phyloP scores from a whole-genome alignment of 2,329 filamentous ascomycete genomes.

The Exophiala calicioides region DNA sequence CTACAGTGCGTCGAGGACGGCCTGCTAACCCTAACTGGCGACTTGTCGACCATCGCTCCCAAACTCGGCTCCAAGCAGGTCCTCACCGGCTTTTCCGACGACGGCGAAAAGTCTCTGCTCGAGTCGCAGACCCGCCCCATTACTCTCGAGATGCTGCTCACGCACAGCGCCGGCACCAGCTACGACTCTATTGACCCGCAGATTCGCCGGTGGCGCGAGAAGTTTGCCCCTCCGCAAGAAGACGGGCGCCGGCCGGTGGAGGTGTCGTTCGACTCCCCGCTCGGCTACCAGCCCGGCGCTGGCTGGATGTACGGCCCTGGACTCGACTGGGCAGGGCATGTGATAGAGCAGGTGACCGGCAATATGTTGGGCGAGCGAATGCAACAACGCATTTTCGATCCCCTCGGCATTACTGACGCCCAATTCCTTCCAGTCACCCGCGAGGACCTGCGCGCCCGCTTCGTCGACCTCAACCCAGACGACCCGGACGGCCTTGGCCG shows the following conservation, averaged over 20 bases:
- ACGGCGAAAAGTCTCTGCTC: conserved; percentile 36
- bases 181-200: conserved; percentile 16
- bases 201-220: conserved; percentile 28
- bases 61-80: conserved; percentile 52
- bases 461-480: conserved; percentile 43
- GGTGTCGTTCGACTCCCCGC: conserved; percentile 49
- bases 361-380: conserved; percentile 51
- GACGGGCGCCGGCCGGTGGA: conserved; percentile 40
- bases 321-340: conserved; percentile 56
- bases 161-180: conserved; percentile 14
- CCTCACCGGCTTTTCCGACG: conserved; percentile 48
- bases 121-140: conserved; percentile 24
- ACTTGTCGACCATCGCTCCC: conserved; percentile 49
- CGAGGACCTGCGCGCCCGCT: conserved; percentile 38
- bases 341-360: conserved; percentile 49
- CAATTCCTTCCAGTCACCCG: conserved; percentile 56
- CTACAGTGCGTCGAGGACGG: conserved; percentile 58
- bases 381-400: conserved; percentile 49
- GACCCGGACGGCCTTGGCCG: conserved; percentile 38
- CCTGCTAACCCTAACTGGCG: conserved; percentile 48
- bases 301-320: conserved; percentile 62
- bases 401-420: conserved; percentile 50
- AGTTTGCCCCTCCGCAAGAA: conserved; percentile 31
- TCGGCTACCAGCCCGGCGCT: conserved; percentile 66
- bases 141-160: conserved; percentile 23